Evolutionary conservation across 2,329 filamentous ascomycete genomes (phyloP).

Genomic region (Colletotrichum neosansevieriae): DNA sequence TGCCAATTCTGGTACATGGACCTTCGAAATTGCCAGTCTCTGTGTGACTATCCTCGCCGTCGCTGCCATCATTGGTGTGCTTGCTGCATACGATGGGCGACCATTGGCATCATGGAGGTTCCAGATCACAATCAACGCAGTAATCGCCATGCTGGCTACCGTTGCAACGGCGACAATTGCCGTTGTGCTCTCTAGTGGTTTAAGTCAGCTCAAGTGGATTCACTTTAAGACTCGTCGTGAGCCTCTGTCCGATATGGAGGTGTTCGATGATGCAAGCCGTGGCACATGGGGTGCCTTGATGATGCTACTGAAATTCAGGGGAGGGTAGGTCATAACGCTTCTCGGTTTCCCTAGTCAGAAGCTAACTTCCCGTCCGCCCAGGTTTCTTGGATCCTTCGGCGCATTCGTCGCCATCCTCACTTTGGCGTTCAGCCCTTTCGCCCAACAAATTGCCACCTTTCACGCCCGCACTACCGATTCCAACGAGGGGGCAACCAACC

Average conservation of each 20-base stretch:
- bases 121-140: conserved; percentile 49
- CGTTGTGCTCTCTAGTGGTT: conserved; percentile 47
- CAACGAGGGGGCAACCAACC: conserved; percentile 44
- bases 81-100: conserved; percentile 46
- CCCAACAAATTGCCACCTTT: conserved; percentile 49
- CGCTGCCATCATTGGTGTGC: conserved; percentile 46
- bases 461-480: conserved; percentile 42
- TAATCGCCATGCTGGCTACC: conserved; percentile 48
- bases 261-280: conserved; percentile 50
- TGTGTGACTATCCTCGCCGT: conserved; percentile 45
- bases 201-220: conserved; percentile 51
- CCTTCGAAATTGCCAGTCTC: conserved; percentile 46
- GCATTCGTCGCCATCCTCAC: conserved; percentile 46
- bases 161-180: conserved; percentile 47
- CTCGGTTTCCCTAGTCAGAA: not conserved
- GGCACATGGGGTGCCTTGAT: conserved; percentile 48
- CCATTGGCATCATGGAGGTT: conserved; percentile 48
- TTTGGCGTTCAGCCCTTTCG: conserved; percentile 47
- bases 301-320: conserved; percentile 44
- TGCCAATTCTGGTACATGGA: conserved; percentile 45
- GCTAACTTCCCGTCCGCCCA: conserved; percentile 15
- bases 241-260: conserved; percentile 49
- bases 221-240: conserved; percentile 46
- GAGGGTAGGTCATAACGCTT: conserved; percentile 44
- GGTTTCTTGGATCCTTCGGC: conserved; percentile 47